Percentiles rank a stretch among this genome's conserved stretches.
These are phyloP conservation scores for Nemania sp. DNA, from an alignment of 2,329 filamentous ascomycete species.

Conservation along the genomic window DNA sequence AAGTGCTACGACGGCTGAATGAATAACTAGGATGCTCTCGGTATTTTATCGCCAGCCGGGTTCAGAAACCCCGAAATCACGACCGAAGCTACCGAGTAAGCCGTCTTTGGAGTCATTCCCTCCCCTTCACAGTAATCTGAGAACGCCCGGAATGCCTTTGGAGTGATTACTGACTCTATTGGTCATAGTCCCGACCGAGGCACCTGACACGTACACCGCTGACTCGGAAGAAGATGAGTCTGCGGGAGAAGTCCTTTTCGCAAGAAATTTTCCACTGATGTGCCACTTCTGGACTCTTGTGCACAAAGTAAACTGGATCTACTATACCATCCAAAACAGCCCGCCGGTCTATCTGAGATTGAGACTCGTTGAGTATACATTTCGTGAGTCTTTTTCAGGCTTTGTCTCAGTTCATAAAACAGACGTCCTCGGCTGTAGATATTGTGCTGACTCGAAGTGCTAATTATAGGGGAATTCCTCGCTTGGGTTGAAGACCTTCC, in stretches of 20 bases:
- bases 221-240: no score
- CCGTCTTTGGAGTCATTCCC: no score
- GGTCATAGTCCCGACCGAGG: no score
- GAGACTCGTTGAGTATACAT: slow-evolving; percentile 44
- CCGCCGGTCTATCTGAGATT: slow-evolving; percentile 26
- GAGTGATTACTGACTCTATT: no score
- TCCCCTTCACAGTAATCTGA: slow-evolving; percentile 34
- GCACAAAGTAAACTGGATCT: slow-evolving; percentile 38
- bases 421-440: no score
- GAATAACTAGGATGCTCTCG: slow-evolving; percentile 41
- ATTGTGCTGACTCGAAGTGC: no score
- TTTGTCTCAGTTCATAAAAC: no score
- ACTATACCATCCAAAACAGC: slow-evolving; percentile 34
- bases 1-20: no score
- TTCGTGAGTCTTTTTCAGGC: no score
- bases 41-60: slow-evolving; percentile 43
- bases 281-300: slow-evolving; percentile 47
- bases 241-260: slow-evolving; percentile 7
- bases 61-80: no score
- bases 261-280: slow-evolving; percentile 39
- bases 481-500: slow-evolving; percentile 45
- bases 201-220: no score
- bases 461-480: slow-evolving; percentile 46
- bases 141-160: no score
- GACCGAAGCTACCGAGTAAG: slow-evolving; percentile 26